Evolutionary conservation across 129 eudicot species (phyloP).

Genomic region (Flaveria trinervia): DNA sequence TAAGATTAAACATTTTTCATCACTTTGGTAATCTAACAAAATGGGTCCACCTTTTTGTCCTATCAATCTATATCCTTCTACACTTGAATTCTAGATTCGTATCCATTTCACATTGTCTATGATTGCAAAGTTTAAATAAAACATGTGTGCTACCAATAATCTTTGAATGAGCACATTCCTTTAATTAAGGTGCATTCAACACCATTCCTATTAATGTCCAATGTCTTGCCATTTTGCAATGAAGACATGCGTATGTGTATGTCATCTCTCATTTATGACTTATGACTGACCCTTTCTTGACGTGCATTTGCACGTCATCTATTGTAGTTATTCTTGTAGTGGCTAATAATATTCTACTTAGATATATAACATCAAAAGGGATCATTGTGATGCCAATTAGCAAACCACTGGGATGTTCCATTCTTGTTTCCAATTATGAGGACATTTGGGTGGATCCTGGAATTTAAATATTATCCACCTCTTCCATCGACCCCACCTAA

Average conservation of each 20-base stretch:
- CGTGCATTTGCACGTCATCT: no score
- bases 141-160: not conserved
- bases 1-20: no score
- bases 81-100: no score
- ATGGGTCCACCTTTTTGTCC: no score
- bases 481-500: not conserved
- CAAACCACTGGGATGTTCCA: not conserved
- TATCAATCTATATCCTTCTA: no score
- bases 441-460: not conserved
- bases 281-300: no score
- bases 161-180: not conserved
- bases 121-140: no score
- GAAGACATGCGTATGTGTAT: not conserved
- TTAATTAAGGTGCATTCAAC: not conserved
- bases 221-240: not conserved
- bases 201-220: not conserved
- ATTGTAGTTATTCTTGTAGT: no score
- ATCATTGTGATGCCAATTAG: not conserved
- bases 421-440: not conserved
- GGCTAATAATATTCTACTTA: not conserved
- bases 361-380: not conserved
- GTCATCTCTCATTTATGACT: no score
- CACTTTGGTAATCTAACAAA: no score
- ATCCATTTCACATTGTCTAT: no score
- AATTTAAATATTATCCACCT: not conserved